Evolutionary conservation across 176 grass and related monocot genomes (phyloP), one percentile per base, ranked within the genome.

Genomic region (Elaeis guineensis): DNA sequence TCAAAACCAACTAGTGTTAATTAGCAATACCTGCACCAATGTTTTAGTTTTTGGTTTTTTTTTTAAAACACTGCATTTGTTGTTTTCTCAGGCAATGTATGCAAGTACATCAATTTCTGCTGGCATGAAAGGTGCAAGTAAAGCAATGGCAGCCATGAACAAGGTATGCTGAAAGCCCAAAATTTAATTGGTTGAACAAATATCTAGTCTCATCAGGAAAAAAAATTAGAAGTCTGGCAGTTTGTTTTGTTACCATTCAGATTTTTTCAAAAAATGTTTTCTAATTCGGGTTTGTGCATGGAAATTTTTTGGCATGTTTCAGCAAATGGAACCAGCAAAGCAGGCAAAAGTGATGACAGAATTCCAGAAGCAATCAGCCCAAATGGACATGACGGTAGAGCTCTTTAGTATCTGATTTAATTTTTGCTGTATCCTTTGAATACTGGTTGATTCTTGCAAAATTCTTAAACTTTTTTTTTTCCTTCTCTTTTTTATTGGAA

Each of bases 81-180:
- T 73, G 74, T 60, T 8, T 72, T 25, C 25, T 48, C 64, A 98
- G 93, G 93, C 93, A 72, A 89, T 98, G 93, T 51, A 98, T 44
- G 93, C 93, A 0, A 90, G 81, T 32, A 98, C 93, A 66, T 98
- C 93, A 73, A 98, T 98, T 75, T 98, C 93, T 69, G 80, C 93
- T 76, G 93, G 93, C 67, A 98, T 98, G 93, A 98, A 98, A 76
- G 93, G 93, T 52, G 93, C 87, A 70, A 98, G 89, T 71, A 98
- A 89, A 89, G 93, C 88, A 49, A 98, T 98, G 93, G 70, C 93
- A 68, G 84, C 93, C 22, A 98, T 98, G 93, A 98, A 98, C 78
- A 98, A 98, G 93, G 93, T 92, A 83, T 4, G 30, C 24, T 39
- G 25, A 58, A 50, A 58, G 74, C 8, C 58, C 70, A 70, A 72